phyloP scores from a whole-genome alignment of 2,329 filamentous ascomycete genomes.

The Amauroascus verrucosus region DNA sequence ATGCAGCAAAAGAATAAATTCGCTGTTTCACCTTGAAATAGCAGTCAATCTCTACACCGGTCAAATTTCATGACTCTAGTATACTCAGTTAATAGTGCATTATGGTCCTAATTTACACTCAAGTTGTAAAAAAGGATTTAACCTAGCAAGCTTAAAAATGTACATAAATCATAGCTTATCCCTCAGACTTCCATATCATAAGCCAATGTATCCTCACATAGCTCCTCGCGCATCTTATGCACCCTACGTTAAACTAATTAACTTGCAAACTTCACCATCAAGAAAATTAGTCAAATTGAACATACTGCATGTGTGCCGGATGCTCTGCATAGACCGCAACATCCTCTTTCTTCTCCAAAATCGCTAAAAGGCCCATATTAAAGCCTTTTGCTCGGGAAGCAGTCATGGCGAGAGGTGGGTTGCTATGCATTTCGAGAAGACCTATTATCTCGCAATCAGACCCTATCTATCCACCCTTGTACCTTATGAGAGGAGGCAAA shows the following conservation, averaged over 20 bases:
- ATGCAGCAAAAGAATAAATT: slow-evolving; percentile 11
- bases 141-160: too few relatives aligned
- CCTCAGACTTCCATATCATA: slow-evolving; percentile 33
- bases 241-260: slow-evolving; percentile 23
- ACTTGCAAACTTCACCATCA: slow-evolving; percentile 1
- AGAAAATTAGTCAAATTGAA: slow-evolving; percentile 4
- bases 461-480: too few relatives aligned
- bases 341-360: slow-evolving; percentile 35
- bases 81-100: not conserved
- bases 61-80: too few relatives aligned
- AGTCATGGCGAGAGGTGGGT: slow-evolving; percentile 31
- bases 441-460: slow-evolving; percentile 13
- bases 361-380: slow-evolving; percentile 38
- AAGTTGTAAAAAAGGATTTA: too few relatives aligned
- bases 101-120: not conserved
- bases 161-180: not conserved
- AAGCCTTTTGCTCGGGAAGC: slow-evolving; percentile 37
- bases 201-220: slow-evolving; percentile 35
- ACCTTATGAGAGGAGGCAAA: not conserved
- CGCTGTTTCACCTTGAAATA: not conserved
- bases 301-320: slow-evolving; percentile 39
- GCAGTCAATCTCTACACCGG: not conserved
- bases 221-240: slow-evolving; percentile 31
- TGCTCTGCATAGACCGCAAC: slow-evolving; percentile 36
- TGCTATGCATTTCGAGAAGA: slow-evolving; percentile 29